Evolutionary conservation across 129 eudicot species (phyloP).

Genomic region (Tanacetum coccineum): DNA sequence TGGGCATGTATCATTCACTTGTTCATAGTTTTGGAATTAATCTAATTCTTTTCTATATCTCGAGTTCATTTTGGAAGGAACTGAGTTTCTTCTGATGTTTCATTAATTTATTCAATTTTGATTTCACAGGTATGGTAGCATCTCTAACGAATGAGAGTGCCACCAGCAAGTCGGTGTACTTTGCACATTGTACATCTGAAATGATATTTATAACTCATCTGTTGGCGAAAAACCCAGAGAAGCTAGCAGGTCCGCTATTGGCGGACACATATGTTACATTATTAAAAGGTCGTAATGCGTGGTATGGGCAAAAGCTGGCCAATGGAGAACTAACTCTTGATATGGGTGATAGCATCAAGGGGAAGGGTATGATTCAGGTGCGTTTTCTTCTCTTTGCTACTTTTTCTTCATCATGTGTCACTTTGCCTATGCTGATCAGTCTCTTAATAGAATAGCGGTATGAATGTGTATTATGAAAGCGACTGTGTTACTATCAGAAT

Average conservation of each 20-base stretch:
- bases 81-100: slow-evolving; percentile 10
- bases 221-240: slow-evolving; percentile 88
- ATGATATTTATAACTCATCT: slow-evolving; percentile 98
- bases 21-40: slow-evolving; percentile 6
- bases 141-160: slow-evolving; percentile 95
- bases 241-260: slow-evolving; percentile 86
- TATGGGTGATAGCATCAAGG: slow-evolving; percentile 96
- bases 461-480: background rate
- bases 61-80: slow-evolving; percentile 7
- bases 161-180: slow-evolving; percentile 93
- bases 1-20: background rate
- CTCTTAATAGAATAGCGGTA: background rate
- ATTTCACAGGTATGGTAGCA: slow-evolving; percentile 82
- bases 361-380: slow-evolving; percentile 98
- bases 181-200: slow-evolving; percentile 97
- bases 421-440: background rate
- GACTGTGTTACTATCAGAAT: background rate
- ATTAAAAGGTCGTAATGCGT: slow-evolving; percentile 96
- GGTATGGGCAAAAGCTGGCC: slow-evolving; percentile 95
- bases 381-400: slow-evolving; percentile 6
- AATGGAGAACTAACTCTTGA: slow-evolving; percentile 85
- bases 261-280: slow-evolving; percentile 95
- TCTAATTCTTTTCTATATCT: background rate
- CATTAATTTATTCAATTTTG: slow-evolving; percentile 4
- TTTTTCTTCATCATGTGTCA: background rate